These are phyloP conservation scores for Lachancea kluyveri DNA, from an alignment of 805 yeast species.

Conservation along the genomic window DNA sequence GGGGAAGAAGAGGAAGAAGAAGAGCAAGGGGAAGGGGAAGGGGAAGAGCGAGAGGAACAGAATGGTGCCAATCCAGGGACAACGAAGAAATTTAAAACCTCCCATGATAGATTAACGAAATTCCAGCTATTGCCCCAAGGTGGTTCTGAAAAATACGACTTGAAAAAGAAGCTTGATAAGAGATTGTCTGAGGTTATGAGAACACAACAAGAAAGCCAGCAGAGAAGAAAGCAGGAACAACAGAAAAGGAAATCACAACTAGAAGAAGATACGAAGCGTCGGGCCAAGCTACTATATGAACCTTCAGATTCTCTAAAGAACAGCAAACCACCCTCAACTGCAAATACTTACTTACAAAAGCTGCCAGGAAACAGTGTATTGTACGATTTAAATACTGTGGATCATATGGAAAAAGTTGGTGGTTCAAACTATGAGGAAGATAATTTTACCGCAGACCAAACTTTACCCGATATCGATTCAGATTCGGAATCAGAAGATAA, in stretches of 20 bases:
- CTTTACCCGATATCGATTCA: conserved; percentile 42
- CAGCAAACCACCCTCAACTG: neutral
- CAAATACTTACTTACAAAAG: neutral
- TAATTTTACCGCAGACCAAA: conserved; percentile 13
- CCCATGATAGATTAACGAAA: conserved; percentile 24
- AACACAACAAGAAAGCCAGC: conserved; percentile 27
- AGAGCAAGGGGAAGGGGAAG: too few species aligned
- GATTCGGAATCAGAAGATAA: conserved; percentile 50
- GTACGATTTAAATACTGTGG: conserved; percentile 26
- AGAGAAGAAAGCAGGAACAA: conserved; percentile 19
- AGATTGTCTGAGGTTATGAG: conserved; percentile 28
- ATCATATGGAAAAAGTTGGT: conserved; percentile 25
- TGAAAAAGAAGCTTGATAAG: conserved; percentile 25
- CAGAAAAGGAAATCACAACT: conserved; percentile 24
- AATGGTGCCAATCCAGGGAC: neutral
- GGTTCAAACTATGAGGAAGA: conserved; percentile 8
- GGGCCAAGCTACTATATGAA: conserved; percentile 12
- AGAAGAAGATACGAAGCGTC: conserved; percentile 20
- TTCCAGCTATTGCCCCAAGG: conserved; percentile 24
- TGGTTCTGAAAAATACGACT: conserved; percentile 21
- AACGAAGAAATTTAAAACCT: neutral
- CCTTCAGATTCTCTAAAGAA: neutral
- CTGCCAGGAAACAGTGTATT: conserved; percentile 12
- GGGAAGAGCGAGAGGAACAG: too few species aligned
- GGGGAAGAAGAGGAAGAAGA: too few species aligned